Base-by-base conservation (phyloP, 1,139 yeast species). In the Pichia sp. region DNA sequence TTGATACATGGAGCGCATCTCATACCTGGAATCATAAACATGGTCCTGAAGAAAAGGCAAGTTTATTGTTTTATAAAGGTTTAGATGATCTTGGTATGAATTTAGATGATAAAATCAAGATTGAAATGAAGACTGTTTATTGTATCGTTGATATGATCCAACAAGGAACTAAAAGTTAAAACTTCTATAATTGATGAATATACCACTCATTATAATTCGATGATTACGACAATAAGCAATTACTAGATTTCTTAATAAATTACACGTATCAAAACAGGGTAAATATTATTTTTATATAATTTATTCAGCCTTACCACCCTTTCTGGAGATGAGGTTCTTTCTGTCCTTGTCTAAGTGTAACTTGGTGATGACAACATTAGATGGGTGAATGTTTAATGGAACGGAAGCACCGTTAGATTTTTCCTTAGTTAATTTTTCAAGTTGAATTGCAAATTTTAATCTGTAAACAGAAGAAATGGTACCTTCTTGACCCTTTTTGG, bases 401-500 rank as follows among this genome's bases (percentile, higher is more conserved):
- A 89, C 84, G 52, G 96, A 79, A 66, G 96, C 95, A 75, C 97
- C 98, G 77, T 82, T 85, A 62, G 95, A 86, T 79, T 91, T 93
- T 74, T 91, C 97, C 77, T 83, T 85, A 76, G 91, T 80, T 70
- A 93, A 79, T 78, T 91, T 91, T 78, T 89, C 98, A 64, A 93
- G 83, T 75, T 89, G 97, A 60, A 93, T 77, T 62, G 95, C 81
- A 69, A 77, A 93, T 75, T 91, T 93, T 74, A 91, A 84, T 84
- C 99, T 91, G 96, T 93, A 93, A 61, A 91, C 98, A 57, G 95
- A 84, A 62, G 91, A 76, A 69, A 93, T 81, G 77, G 88, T 86
- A 74, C 98, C 99, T 78, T 91, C 98, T 65, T 91, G 89, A 70
- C 97, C 98, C 81, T 91, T 93, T 84, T 85, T 84, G 66, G 98